These are phyloP conservation scores for Candida maris DNA, from an alignment of 805 yeast species.

Conservation along the genomic window DNA sequence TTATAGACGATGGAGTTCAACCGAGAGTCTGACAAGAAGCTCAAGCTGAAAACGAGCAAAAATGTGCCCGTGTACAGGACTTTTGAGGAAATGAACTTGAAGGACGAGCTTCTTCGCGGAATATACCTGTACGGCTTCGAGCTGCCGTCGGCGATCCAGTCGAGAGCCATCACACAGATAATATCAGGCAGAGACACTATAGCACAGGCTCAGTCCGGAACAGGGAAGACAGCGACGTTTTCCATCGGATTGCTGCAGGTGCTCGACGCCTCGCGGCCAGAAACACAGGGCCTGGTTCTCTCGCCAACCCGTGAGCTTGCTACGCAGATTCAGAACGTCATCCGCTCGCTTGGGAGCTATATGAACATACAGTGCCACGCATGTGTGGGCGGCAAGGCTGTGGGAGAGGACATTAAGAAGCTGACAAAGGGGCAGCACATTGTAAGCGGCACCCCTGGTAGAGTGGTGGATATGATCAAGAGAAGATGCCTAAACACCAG, in stretches of 20 bases:
- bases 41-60: conserved; percentile 61
- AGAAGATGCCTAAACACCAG: conserved; percentile 80
- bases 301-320: conserved; percentile 99
- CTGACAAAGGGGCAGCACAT: conserved; percentile 85
- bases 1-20: conserved; percentile 51
- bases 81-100: conserved; percentile 73
- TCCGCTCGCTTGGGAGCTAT: conserved; percentile 83
- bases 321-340: conserved; percentile 91
- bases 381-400: conserved; percentile 94
- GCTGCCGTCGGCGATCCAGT: conserved; percentile 78
- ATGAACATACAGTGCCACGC: conserved; percentile 92
- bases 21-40: conserved; percentile 52
- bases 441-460: conserved; percentile 97
- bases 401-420: conserved; percentile 83
- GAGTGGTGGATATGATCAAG: conserved; percentile 94
- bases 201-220: conserved; percentile 89
- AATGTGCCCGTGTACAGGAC: conserved; percentile 48
- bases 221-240: conserved; percentile 89
- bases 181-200: conserved; percentile 69
- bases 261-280: conserved; percentile 66
- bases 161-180: conserved; percentile 75
- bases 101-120: conserved; percentile 58
- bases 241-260: conserved; percentile 59
- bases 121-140: conserved; percentile 81
- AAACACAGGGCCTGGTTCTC: conserved; percentile 88